A percentile compares a stretch with the other conserved stretches of the same genome.
phyloP scores from a whole-genome alignment of 441 rosid species.

The Euphorbia corollata region DNA sequence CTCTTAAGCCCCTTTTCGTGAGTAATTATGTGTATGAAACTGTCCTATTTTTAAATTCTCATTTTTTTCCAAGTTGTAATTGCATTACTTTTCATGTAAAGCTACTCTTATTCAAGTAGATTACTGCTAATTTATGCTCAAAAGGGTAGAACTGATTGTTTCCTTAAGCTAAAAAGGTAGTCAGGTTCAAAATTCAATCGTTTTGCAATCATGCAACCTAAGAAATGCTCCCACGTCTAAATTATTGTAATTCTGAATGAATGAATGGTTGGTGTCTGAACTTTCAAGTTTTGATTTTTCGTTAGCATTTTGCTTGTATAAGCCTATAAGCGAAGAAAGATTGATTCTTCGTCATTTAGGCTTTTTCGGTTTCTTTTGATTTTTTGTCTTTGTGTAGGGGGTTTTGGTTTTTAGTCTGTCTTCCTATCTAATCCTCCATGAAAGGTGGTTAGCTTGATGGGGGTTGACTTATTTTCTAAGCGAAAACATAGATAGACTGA shows the following conservation, averaged over 20 bases:
- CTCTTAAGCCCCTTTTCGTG: too few relatives aligned
- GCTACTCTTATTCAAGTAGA: neutral
- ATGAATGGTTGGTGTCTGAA: slow-evolving; percentile 3
- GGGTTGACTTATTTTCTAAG: slow-evolving; percentile 51
- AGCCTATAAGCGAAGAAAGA: slow-evolving; percentile 19
- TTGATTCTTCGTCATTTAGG: slow-evolving; percentile 12
- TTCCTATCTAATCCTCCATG: slow-evolving; percentile 29
- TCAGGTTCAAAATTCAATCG: too few relatives aligned
- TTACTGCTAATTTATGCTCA: too few relatives aligned
- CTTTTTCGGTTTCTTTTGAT: slow-evolving; percentile 29
- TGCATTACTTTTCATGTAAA: neutral
- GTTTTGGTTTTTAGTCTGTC: slow-evolving; percentile 9
- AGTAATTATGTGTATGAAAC: slow-evolving; percentile 7
- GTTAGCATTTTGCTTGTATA: slow-evolving; percentile 26
- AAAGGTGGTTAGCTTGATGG: slow-evolving; percentile 74
- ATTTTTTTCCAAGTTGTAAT: neutral
- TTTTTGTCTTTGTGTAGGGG: slow-evolving; percentile 13
- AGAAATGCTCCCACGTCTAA: too few relatives aligned
- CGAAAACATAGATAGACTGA: slow-evolving; percentile 8
- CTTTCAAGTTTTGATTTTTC: neutral
- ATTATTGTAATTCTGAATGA: too few relatives aligned
- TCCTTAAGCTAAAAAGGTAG: too few relatives aligned
- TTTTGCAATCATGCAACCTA: too few relatives aligned
- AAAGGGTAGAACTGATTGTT: too few relatives aligned
- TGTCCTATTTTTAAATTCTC: slow-evolving; percentile 7